phyloP scores from a whole-genome alignment of 129 eudicot genomes.

The Ambrosia artemisiifolia region DNA sequence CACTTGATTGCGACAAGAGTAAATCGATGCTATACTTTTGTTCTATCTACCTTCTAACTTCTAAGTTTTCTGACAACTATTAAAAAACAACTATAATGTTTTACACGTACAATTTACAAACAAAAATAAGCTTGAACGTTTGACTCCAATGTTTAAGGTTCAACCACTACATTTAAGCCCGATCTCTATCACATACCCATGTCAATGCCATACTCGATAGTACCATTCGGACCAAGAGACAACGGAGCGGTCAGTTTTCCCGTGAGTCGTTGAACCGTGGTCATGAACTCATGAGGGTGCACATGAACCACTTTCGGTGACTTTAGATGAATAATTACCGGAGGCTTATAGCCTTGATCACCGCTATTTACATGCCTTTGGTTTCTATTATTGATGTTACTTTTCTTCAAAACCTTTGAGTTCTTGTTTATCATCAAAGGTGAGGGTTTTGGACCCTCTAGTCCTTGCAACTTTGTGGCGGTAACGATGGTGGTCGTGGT shows the following conservation, averaged over 20 bases:
- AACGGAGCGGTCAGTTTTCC: conserved; percentile 18
- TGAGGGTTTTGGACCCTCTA: conserved; percentile 27
- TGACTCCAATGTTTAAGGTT: not conserved
- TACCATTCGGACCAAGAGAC: conserved; percentile 3
- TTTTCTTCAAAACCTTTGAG: conserved; percentile 24
- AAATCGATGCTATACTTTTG: not conserved
- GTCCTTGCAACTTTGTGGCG: conserved; percentile 17
- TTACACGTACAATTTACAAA: not conserved
- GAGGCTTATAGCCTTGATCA: conserved; percentile 14
- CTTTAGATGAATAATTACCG: conserved; percentile 25
- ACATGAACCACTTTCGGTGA: conserved; percentile 36
- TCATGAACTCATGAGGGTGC: conserved; percentile 33
- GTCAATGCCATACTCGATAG: not conserved
- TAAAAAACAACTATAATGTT: not conserved
- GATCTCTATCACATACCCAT: not conserved
- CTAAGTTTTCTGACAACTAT: not conserved
- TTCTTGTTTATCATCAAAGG: conserved; percentile 25
- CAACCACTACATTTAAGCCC: not conserved
- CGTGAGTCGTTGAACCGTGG: conserved; percentile 34
- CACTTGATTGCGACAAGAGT: not conserved
- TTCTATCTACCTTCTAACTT: not conserved
- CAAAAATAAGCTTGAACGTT: not conserved
- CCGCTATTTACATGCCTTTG: not conserved
- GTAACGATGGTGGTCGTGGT: not conserved
- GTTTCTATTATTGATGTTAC: not conserved